These are phyloP conservation scores for Pseudogymnoascus sp. DNA, from an alignment of 2,329 filamentous ascomycete species.

Conservation along the genomic window DNA sequence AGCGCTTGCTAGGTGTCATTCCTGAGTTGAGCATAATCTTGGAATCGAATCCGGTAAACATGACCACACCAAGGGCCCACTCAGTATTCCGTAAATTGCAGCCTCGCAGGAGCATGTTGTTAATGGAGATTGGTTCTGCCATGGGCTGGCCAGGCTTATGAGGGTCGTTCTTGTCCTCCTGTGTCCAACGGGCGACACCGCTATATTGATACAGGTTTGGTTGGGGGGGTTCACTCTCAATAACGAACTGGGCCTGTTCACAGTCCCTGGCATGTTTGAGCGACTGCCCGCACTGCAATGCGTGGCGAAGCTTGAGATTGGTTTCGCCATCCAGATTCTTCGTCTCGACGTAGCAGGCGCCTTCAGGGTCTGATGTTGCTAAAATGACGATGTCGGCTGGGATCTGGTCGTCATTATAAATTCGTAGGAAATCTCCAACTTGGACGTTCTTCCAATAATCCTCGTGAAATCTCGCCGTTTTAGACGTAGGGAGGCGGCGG, in stretches of 20 bases:
- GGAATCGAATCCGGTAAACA: slow-evolving; percentile 92
- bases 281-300: slow-evolving; percentile 72
- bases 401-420: slow-evolving; percentile 93
- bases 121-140: slow-evolving; percentile 88
- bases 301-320: slow-evolving; percentile 89
- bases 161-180: slow-evolving; percentile 56
- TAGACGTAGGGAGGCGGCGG: slow-evolving; percentile 52
- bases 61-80: slow-evolving; percentile 85
- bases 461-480: slow-evolving; percentile 78
- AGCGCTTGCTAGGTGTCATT: slow-evolving; percentile 86
- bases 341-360: slow-evolving; percentile 93
- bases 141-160: slow-evolving; percentile 61
- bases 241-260: slow-evolving; percentile 74
- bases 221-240: slow-evolving; percentile 87
- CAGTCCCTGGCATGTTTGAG: slow-evolving; percentile 88
- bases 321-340: slow-evolving; percentile 98
- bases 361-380: slow-evolving; percentile 87
- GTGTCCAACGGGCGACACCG: slow-evolving; percentile 79
- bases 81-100: slow-evolving; percentile 93
- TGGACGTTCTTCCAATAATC: slow-evolving; percentile 93
- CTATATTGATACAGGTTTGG: slow-evolving; percentile 94
- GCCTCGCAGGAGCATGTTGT: slow-evolving; percentile 88
- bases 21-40: slow-evolving; percentile 99
- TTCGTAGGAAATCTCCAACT: slow-evolving; percentile 90
- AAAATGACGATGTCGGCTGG: slow-evolving; percentile 89